These are phyloP conservation scores for Cercospora sojina DNA, from an alignment of 2,329 filamentous ascomycete species.

Conservation along the genomic window DNA sequence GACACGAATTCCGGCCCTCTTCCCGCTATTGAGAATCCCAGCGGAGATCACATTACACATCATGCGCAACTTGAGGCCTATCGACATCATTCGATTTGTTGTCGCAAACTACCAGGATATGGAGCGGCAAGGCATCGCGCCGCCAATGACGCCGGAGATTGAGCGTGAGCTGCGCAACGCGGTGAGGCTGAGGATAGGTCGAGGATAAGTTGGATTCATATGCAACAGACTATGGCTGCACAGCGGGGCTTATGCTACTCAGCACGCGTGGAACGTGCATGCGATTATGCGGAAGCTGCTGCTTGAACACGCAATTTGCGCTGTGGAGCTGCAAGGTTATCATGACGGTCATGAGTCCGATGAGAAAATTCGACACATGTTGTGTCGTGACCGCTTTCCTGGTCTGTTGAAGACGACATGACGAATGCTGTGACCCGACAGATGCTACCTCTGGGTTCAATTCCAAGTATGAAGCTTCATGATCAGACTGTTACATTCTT, in stretches of 20 bases:
- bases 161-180: conserved; percentile 16
- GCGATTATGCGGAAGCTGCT: background rate
- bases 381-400: background rate
- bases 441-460: background rate
- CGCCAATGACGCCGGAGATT: conserved; percentile 32
- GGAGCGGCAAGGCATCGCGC: conserved; percentile 38
- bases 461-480: background rate
- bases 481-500: background rate
- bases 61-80: conserved; percentile 39
- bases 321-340: background rate
- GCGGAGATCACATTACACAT: conserved; percentile 45
- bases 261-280: background rate
- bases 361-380: background rate
- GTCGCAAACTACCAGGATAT: conserved; percentile 40
- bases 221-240: background rate
- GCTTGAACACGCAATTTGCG: background rate
- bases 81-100: conserved; percentile 43
- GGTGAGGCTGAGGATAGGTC: conserved; percentile 9
- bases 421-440: background rate
- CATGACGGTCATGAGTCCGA: background rate
- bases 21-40: conserved; percentile 39
- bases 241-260: background rate
- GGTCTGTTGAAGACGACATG: background rate
- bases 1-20: conserved; percentile 33
- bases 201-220: background rate